These are phyloP conservation scores for Guillardia theta DNA, from an alignment of 78 protist genomes.

Conservation along the genomic window DNA sequence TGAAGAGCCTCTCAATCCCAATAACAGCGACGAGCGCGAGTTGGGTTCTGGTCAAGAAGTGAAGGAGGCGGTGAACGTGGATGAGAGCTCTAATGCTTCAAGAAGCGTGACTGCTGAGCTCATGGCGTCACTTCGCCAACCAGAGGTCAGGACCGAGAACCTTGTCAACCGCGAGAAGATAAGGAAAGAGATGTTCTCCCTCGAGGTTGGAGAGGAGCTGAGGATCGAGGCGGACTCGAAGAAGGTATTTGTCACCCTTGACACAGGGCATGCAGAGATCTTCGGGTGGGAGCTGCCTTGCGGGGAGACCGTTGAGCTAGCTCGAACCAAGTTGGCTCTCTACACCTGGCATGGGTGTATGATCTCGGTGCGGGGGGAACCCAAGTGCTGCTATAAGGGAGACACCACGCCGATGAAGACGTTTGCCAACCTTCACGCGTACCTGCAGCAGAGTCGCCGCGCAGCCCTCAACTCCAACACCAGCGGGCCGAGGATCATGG, in stretches of 20 bases:
- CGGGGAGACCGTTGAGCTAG: neutral
- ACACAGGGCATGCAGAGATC: neutral
- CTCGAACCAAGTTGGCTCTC: neutral
- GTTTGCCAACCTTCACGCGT: neutral
- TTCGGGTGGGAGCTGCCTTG: neutral
- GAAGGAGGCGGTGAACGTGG: neutral
- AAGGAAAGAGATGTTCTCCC: neutral
- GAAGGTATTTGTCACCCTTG: neutral
- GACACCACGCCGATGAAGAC: neutral
- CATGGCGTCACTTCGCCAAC: neutral
- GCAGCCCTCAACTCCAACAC: neutral
- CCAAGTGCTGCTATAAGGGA: neutral
- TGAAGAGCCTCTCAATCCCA: too few relatives aligned
- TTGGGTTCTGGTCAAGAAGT: too few relatives aligned
- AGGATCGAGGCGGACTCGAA: neutral
- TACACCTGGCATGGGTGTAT: constrained; percentile 3
- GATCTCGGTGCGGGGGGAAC: neutral
- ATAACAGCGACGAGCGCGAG: too few relatives aligned
- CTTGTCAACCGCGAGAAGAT: too few relatives aligned
- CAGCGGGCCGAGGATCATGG: neutral
- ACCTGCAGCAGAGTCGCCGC: too few relatives aligned
- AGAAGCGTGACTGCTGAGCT: neutral
- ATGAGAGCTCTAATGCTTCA: neutral
- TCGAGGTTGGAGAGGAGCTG: neutral
- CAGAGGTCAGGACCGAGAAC: neutral